phyloP scores from a whole-genome alignment of 495 filamentous ascomycete species.

The Usnea hakonensis region DNA sequence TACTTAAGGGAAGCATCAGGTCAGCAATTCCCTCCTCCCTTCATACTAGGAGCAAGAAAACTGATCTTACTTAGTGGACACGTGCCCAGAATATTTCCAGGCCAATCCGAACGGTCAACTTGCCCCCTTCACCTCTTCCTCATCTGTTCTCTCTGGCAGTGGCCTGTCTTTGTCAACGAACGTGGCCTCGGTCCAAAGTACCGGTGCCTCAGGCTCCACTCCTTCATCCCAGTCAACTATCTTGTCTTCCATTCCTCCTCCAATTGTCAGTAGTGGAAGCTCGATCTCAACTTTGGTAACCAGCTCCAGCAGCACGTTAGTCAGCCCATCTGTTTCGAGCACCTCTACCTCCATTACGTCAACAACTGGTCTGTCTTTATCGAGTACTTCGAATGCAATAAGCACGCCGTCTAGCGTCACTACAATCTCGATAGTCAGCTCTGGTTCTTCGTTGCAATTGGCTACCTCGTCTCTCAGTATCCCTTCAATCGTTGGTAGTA shows the following conservation, averaged over 20 bases:
- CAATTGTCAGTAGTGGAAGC: not conserved
- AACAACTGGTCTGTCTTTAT: constrained; percentile 27
- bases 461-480: not conserved
- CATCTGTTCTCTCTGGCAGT: not conserved
- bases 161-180: not conserved
- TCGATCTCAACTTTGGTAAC: not conserved
- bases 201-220: not conserved
- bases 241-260: too few relatives aligned
- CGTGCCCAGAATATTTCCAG: not conserved
- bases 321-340: too few relatives aligned
- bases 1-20: not conserved
- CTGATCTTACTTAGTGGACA: not conserved
- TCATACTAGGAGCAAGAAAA: not conserved
- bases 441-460: not conserved
- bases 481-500: not conserved
- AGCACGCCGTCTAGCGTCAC: too few relatives aligned
- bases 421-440: too few relatives aligned
- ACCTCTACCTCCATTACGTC: constrained; percentile 24
- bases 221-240: too few relatives aligned
- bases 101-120: not conserved
- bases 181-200: not conserved
- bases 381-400: constrained; percentile 17
- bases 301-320: too few relatives aligned
- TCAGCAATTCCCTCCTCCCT: not conserved
- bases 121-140: not conserved